A percentile compares a stretch with the other conserved stretches of the same genome.
Conservation (phyloP, 208 protist genomes). For the Endotrypanum monterogeii region DNA sequence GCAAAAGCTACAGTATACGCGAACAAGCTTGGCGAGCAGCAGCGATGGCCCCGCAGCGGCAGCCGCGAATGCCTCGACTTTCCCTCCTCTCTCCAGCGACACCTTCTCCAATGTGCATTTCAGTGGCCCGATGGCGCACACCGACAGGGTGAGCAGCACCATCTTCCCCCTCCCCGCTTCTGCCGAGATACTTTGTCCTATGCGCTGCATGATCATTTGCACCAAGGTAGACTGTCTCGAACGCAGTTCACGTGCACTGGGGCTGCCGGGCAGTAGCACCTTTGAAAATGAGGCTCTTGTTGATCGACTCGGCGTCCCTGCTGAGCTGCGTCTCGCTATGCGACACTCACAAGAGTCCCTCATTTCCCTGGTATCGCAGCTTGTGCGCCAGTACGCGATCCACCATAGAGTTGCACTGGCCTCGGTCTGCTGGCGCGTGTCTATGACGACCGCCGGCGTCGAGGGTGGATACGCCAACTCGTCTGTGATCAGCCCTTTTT, state of each 20-base stretch:
- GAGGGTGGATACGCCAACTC: slow-evolving; percentile 31
- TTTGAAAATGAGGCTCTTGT: slow-evolving; percentile 41
- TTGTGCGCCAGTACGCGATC: slow-evolving; percentile 75
- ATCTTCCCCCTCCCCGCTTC: slow-evolving; percentile 32
- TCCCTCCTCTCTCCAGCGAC: not conserved
- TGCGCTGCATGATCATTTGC: slow-evolving; percentile 69
- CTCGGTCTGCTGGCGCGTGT: slow-evolving; percentile 57
- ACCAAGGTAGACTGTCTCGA: slow-evolving; percentile 77
- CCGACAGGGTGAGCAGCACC: slow-evolving; percentile 40
- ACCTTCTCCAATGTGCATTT: slow-evolving; percentile 12
- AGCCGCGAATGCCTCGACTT: not conserved
- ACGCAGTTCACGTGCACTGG: slow-evolving; percentile 39
- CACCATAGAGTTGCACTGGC: slow-evolving; percentile 58
- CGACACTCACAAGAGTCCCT: slow-evolving; percentile 45
- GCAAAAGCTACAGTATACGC: slow-evolving; percentile 27
- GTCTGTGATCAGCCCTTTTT: slow-evolving; percentile 72
- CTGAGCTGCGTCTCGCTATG: slow-evolving; percentile 34
- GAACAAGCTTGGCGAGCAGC: slow-evolving; percentile 20
- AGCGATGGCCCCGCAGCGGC: slow-evolving; percentile 12
- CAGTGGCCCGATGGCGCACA: slow-evolving; percentile 20
- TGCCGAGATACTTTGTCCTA: slow-evolving; percentile 36
- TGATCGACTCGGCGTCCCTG: slow-evolving; percentile 23
- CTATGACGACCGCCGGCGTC: slow-evolving; percentile 43
- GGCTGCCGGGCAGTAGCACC: slow-evolving; percentile 8
- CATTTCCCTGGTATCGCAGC: slow-evolving; percentile 64